Evolutionary conservation across 345 rosid genomes (phyloP).

Genomic region (Corchorus olitorius): DNA sequence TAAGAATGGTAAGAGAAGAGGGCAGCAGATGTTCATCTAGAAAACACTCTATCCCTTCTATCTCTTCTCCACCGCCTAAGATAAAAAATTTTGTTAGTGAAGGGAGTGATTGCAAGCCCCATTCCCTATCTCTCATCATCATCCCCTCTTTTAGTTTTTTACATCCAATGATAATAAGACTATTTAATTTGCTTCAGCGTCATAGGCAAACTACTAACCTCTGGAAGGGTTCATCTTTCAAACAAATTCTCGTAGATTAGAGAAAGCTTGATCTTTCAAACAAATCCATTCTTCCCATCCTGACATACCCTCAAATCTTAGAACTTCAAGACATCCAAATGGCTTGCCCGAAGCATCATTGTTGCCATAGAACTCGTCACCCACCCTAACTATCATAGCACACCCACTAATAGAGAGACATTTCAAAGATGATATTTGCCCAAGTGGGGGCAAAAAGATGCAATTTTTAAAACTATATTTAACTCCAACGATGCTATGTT

Average conservation of each 20-base stretch:
- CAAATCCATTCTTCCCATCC: neutral
- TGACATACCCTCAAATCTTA: neutral
- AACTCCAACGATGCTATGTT: neutral
- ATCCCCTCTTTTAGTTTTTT: neutral
- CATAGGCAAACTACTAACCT: too few species aligned
- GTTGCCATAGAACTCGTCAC: neutral
- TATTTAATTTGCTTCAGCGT: neutral
- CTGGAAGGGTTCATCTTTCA: too few species aligned
- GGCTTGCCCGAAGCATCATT: neutral
- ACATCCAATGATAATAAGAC: rapidly evolving
- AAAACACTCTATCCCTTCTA: neutral
- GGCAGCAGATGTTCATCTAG: neutral
- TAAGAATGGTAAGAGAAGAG: neutral
- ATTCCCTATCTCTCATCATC: neutral
- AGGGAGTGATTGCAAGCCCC: neutral
- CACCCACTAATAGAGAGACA: neutral
- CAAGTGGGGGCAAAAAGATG: neutral
- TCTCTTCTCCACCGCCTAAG: too few species aligned
- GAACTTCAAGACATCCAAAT: neutral
- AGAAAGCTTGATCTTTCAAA: neutral
- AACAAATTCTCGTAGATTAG: neutral
- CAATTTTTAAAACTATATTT: neutral
- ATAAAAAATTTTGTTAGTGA: rapidly evolving
- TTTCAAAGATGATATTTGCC: neutral
- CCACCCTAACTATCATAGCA: neutral